phyloP scores from a whole-genome alignment of 129 eudicot species.

The Solidago caesia region DNA sequence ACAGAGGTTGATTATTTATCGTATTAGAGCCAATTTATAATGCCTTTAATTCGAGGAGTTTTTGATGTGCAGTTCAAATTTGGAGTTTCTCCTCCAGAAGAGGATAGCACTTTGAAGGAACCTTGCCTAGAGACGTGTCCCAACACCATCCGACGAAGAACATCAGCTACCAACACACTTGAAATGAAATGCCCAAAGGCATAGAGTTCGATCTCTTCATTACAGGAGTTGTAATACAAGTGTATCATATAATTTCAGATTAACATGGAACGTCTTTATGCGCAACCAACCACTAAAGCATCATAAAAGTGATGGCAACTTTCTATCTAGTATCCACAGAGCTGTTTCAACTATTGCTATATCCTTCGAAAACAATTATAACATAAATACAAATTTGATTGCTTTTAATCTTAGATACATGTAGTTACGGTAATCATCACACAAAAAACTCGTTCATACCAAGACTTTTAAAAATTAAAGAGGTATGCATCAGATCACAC shows the following conservation, averaged over 20 bases:
- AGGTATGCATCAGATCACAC: too few relatives aligned
- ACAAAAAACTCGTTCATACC: too few relatives aligned
- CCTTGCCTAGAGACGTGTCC: conserved; percentile 83
- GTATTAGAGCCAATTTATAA: not conserved
- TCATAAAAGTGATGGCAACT: not conserved
- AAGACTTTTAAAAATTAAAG: too few relatives aligned
- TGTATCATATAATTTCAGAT: not conserved
- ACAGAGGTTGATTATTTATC: not conserved
- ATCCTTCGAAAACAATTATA: not conserved
- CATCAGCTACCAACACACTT: conserved; percentile 20
- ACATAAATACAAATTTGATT: too few relatives aligned
- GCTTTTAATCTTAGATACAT: too few relatives aligned
- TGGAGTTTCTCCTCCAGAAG: conserved; percentile 66
- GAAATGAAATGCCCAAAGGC: conserved; percentile 74
- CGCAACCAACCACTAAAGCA: not conserved
- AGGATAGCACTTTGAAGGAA: conserved; percentile 65
- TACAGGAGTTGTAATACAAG: not conserved
- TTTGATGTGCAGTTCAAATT: conserved; percentile 65
- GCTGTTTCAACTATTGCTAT: not conserved
- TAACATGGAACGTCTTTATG: not conserved
- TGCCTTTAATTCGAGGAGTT: not conserved
- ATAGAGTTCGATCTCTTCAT: conserved; percentile 18
- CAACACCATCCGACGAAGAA: conserved; percentile 50
- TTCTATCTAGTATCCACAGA: not conserved
- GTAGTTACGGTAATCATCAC: too few relatives aligned